Conservation (phyloP, 1,284 basidiomycete species). For the Chondrostereum purpureum region DNA sequence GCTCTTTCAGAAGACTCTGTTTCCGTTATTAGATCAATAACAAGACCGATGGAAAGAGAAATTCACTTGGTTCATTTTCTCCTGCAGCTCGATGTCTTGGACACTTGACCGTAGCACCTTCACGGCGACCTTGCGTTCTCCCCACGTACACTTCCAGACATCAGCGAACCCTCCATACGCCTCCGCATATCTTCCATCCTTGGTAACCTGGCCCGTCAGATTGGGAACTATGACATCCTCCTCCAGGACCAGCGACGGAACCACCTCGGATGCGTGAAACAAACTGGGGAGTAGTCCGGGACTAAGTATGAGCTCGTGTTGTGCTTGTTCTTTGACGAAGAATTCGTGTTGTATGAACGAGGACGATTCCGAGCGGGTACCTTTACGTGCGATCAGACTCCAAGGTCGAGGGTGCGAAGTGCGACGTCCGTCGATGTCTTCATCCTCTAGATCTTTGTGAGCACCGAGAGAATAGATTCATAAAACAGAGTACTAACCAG, state of each 20-base stretch:
- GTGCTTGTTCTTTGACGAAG: constrained; percentile 10
- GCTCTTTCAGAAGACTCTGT: constrained; percentile 32
- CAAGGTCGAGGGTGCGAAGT: constrained; percentile 26
- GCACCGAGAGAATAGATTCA: no score
- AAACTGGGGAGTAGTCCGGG: constrained; percentile 21
- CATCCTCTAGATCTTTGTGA: constrained; percentile 22
- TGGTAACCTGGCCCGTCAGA: constrained; percentile 29
- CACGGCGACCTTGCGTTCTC: constrained; percentile 30
- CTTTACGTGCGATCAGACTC: constrained; percentile 32
- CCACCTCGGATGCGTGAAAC: neutral
- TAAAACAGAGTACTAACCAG: constrained; percentile 16
- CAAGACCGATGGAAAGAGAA: neutral
- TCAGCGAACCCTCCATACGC: constrained; percentile 40
- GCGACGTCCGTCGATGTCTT: constrained; percentile 20
- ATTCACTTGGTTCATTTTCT: constrained; percentile 27
- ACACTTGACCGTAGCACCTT: constrained; percentile 33
- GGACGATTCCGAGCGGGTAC: constrained; percentile 28
- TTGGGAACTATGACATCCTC: constrained; percentile 22
- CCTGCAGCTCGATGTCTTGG: constrained; percentile 21
- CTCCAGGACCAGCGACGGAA: neutral
- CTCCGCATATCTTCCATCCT: constrained; percentile 27
- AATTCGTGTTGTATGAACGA: constrained; percentile 24
- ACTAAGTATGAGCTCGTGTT: constrained; percentile 22
- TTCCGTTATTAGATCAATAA: neutral
- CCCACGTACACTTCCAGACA: constrained; percentile 34